These are phyloP conservation scores for Simplicillium aogashimaense DNA, from an alignment of 2,329 filamentous ascomycete species.

Conservation along the genomic window DNA sequence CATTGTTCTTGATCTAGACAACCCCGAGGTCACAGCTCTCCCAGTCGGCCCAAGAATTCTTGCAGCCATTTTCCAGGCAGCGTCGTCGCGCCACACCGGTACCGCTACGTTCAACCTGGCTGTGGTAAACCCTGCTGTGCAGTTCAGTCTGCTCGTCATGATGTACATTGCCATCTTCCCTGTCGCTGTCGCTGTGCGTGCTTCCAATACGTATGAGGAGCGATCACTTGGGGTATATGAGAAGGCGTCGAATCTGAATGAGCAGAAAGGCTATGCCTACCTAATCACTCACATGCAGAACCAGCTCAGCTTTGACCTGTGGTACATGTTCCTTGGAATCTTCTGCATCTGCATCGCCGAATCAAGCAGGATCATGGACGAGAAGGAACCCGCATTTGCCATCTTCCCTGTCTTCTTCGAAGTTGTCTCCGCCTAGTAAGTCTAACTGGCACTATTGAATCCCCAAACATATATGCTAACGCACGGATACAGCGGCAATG, in stretches of 20 bases:
- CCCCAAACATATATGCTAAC: not conserved
- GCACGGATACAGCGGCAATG: conserved; percentile 20
- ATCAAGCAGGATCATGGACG: conserved; percentile 15
- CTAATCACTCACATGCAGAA: conserved; percentile 23
- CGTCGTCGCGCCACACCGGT: conserved; percentile 34
- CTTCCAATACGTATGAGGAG: conserved; percentile 53
- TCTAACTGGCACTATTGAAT: not conserved
- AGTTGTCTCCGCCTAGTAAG: conserved; percentile 22
- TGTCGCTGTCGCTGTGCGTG: conserved; percentile 50
- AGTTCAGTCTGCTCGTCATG: conserved; percentile 51
- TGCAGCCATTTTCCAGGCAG: conserved; percentile 49
- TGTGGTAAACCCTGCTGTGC: conserved; percentile 40
- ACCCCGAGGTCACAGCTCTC: conserved; percentile 35
- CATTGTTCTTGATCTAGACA: conserved; percentile 38
- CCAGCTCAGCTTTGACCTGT: conserved; percentile 29
- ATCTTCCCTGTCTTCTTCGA: conserved; percentile 23
- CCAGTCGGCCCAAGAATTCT: conserved; percentile 36
- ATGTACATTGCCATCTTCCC: conserved; percentile 57
- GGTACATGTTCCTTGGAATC: conserved; percentile 28
- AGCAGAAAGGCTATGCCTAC: conserved; percentile 17
- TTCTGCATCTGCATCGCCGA: conserved; percentile 22
- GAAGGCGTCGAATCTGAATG: conserved; percentile 17
- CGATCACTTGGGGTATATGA: conserved; percentile 49
- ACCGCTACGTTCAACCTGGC: conserved; percentile 40
- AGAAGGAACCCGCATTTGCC: conserved; percentile 14